Base-by-base conservation (phyloP, 176 grass and related monocot genomes). In the Carex parvula region DNA sequence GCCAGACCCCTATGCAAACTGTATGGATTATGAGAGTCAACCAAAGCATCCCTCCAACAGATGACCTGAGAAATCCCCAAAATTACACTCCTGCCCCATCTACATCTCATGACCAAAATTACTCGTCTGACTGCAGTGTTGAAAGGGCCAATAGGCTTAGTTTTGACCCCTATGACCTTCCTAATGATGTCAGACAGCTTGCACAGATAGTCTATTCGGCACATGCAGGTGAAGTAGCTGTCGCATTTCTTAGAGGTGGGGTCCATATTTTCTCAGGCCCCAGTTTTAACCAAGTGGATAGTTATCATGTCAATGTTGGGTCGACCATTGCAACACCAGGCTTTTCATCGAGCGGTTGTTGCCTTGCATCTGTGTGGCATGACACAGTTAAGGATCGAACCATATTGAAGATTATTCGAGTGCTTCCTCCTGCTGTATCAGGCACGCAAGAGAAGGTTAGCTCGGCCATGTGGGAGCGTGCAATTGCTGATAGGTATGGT, bases 141-240 rank as follows among this genome's bases (percentile, higher is more conserved):
- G 93, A 99, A 79, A 91, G 93, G 74, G 88, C 91, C 17, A 93
- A 88, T 81, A 93, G 96, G 71, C 88, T 99, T 68, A 99, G 87
- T 80, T 95, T 99, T 88, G 96, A 94, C 71, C 96, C 96, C 52
- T 95, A 99, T 76, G 96, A 99, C 89, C 89, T 99, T 61, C 96
- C 93, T 37, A 99, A 92, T 90, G 96, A 99, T 90, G 86, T 95
- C 61, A 95, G 96, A 91, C 93, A 95, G 29, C 81, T 99, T 84
- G 96, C 93, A 16, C 96, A 95, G 89, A 99, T 99, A 83, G 88
- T 99, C 76, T 99, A 99, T 89, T 92, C 93, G 82, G 92, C 91
- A 81, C 93, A 99, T 79, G 96, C 91, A 62, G 89, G 93, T 84
- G 96, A 99, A 81, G 89, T 99, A 88, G 91, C 96, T 56, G 93